phyloP scores from a whole-genome alignment of 345 rosid species.

The Eucalyptus tenuipes region DNA sequence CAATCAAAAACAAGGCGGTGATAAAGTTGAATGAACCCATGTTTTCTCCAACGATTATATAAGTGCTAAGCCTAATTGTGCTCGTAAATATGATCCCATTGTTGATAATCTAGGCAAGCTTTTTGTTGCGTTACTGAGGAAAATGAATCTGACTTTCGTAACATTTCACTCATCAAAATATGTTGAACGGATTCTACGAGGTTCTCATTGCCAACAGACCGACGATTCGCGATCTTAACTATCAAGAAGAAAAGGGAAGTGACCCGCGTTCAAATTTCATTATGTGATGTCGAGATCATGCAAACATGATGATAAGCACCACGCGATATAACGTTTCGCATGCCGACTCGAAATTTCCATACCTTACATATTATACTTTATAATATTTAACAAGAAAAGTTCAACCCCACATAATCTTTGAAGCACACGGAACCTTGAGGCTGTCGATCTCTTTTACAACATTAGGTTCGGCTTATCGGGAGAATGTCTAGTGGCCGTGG shows the following conservation, averaged over 20 bases:
- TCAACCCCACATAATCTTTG: neutral
- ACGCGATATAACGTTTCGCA: neutral
- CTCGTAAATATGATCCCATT: accelerated
- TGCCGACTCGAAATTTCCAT: neutral
- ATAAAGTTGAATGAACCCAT: neutral
- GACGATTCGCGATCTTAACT: neutral
- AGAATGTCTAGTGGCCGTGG: neutral
- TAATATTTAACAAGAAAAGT: neutral
- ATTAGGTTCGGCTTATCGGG: neutral
- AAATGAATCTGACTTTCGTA: neutral
- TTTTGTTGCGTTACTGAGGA: neutral
- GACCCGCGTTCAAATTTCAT: neutral
- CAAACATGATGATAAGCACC: neutral
- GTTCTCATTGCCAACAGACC: neutral
- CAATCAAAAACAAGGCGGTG: neutral
- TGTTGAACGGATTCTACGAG: accelerated
- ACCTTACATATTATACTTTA: neutral
- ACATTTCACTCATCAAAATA: neutral
- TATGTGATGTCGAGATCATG: neutral
- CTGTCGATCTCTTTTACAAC: neutral
- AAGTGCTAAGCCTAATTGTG: neutral
- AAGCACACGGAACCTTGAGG: neutral
- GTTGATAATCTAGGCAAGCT: neutral
- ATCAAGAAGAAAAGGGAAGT: neutral
- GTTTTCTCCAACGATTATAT: neutral